Evolutionary conservation across 352 stramenopile species (phyloP).

Genomic region (Phytophthora litchii): DNA sequence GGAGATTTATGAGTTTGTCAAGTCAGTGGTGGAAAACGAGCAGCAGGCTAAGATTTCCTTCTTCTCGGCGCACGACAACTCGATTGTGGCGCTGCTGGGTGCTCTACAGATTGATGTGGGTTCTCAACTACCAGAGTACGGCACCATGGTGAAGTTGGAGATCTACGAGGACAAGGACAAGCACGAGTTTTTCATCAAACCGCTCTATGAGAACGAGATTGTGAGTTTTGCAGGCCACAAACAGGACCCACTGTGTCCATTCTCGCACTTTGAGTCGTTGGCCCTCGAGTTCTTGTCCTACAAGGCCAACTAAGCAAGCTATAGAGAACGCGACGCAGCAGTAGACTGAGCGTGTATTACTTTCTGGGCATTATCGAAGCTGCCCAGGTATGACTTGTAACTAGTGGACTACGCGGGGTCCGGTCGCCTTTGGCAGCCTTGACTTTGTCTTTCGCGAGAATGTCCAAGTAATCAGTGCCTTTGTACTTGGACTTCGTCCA

Average conservation of each 20-base stretch:
- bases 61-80: conserved; percentile 88
- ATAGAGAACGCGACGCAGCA: not conserved
- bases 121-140: conserved; percentile 64
- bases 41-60: conserved; percentile 66
- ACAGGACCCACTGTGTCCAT: conserved; percentile 61
- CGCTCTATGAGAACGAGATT: conserved; percentile 61
- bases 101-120: conserved; percentile 73
- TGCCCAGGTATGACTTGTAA: conserved; percentile 52
- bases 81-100: conserved; percentile 77
- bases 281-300: conserved; percentile 57
- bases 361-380: conserved; percentile 30
- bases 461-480: conserved; percentile 63
- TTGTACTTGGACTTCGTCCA: conserved; percentile 81
- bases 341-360: conserved; percentile 16
- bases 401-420: conserved; percentile 41
- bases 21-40: conserved; percentile 45
- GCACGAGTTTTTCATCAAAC: conserved; percentile 57
- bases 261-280: conserved; percentile 64
- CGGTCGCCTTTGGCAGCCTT: conserved; percentile 13
- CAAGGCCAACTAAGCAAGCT: conserved; percentile 11
- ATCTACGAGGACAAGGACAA: conserved; percentile 60
- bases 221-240: conserved; percentile 63
- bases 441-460: conserved; percentile 31
- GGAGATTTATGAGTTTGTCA: conserved; percentile 61
- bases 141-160: conserved; percentile 72